Conservation (phyloP, 1,284 basidiomycete species). For the Naganishia albida region DNA sequence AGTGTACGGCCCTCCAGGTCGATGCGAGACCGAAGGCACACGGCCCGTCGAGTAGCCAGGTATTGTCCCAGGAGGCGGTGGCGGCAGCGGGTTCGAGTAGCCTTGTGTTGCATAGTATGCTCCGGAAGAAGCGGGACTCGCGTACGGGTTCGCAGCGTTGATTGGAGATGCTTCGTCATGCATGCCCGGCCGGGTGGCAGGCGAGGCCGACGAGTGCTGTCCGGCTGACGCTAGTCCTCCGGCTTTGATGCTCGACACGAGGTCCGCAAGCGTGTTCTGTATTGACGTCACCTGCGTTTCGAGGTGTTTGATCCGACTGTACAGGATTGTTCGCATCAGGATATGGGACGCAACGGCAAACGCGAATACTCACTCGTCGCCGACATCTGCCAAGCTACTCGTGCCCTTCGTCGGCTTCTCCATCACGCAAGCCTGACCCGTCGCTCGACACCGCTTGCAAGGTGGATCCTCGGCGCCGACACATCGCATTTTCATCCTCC, state of each 20-base stretch:
- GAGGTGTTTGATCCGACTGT: conserved; percentile 79
- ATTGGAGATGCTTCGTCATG: conserved; percentile 12
- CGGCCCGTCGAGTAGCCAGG: conserved; percentile 16
- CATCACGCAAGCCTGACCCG: conserved; percentile 80
- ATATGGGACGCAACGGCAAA: no score
- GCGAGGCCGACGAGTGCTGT: conserved; percentile 3
- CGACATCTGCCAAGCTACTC: conserved; percentile 29
- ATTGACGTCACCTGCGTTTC: conserved; percentile 78
- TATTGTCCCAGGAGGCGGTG: conserved; percentile 6
- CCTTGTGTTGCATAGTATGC: conserved; percentile 3
- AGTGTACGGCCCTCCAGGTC: neutral
- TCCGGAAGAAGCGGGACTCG: conserved; percentile 21
- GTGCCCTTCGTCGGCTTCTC: conserved; percentile 78
- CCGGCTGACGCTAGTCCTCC: conserved; percentile 1
- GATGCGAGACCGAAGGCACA: neutral
- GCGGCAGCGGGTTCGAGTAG: neutral
- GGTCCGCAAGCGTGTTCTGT: conserved; percentile 72
- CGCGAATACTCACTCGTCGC: conserved; percentile 25
- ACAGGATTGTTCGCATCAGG: neutral
- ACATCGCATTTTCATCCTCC: conserved; percentile 62
- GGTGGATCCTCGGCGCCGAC: conserved; percentile 80
- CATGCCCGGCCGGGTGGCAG: conserved; percentile 4
- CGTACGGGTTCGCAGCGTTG: conserved; percentile 2
- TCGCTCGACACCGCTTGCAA: conserved; percentile 81
- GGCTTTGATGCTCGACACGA: conserved; percentile 58